Evolutionary conservation across 192 early-diverging fungal genomes (phyloP).

Genomic region (Podila verticillata): DNA sequence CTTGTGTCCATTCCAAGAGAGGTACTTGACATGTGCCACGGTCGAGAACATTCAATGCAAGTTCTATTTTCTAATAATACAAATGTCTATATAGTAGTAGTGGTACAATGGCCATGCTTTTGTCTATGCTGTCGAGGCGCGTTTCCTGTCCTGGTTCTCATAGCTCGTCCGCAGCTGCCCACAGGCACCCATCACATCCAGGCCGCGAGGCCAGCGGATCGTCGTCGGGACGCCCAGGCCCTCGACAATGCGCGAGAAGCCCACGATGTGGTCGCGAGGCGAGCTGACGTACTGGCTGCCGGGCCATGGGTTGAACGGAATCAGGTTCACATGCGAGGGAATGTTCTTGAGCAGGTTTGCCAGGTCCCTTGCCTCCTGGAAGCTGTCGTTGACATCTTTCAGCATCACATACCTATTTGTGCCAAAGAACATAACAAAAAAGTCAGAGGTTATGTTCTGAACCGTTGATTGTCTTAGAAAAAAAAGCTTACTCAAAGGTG

Average conservation of each 20-base stretch:
- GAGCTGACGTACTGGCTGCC: slow-evolving; percentile 76
- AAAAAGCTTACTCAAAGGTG: slow-evolving; percentile 79
- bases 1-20: too few relatives aligned
- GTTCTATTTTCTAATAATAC: too few relatives aligned
- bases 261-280: slow-evolving; percentile 59
- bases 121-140: not conserved
- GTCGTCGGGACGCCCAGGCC: slow-evolving; percentile 64
- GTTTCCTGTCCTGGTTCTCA: not conserved
- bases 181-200: slow-evolving; percentile 86
- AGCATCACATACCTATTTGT: slow-evolving; percentile 82
- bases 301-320: slow-evolving; percentile 91
- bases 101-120: not conserved
- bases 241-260: slow-evolving; percentile 63
- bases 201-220: slow-evolving; percentile 69
- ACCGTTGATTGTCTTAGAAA: not conserved
- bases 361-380: slow-evolving; percentile 73
- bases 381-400: slow-evolving; percentile 82
- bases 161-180: slow-evolving; percentile 66
- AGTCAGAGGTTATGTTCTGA: too few relatives aligned
- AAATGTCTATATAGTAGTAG: too few relatives aligned
- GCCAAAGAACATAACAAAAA: not conserved
- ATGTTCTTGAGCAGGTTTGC: slow-evolving; percentile 68
- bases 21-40: too few relatives aligned
- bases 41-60: too few relatives aligned
- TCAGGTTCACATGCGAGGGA: slow-evolving; percentile 81